A percentile compares a stretch with the other conserved stretches of the same genome.
phyloP scores from a whole-genome alignment of 768 basidiomycete genomes.

The Filobasidium wieringae region DNA sequence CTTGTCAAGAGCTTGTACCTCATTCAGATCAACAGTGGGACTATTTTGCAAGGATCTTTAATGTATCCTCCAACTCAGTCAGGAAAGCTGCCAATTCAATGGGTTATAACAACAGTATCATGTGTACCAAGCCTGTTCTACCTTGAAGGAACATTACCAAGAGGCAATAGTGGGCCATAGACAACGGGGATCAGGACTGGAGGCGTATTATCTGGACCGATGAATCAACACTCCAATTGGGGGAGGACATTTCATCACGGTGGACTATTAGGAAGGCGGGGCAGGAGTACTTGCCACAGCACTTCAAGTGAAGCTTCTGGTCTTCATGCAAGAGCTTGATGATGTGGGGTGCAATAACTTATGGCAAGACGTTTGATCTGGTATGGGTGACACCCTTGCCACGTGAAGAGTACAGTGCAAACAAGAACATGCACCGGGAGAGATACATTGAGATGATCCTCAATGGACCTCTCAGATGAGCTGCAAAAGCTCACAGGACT shows the following conservation, averaged over 20 bases:
- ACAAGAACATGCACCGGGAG: too few relatives aligned
- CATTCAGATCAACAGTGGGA: background rate
- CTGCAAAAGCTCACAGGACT: background rate
- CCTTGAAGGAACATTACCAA: background rate
- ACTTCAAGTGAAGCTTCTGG: background rate
- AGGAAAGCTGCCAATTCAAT: background rate
- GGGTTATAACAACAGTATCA: background rate
- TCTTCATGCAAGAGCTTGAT: background rate
- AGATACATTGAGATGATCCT: background rate
- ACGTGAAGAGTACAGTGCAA: too few relatives aligned
- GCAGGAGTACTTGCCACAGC: background rate
- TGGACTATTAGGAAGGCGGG: background rate
- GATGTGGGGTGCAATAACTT: background rate
- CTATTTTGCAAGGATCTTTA: background rate
- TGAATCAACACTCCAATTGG: background rate
- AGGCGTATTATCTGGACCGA: background rate
- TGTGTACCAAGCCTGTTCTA: background rate
- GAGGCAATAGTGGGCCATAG: background rate
- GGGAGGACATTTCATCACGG: background rate
- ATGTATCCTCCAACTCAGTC: background rate
- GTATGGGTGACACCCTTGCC: too few relatives aligned
- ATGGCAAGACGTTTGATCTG: background rate
- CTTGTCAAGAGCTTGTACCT: background rate
- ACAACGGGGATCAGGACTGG: background rate
- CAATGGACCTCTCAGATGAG: background rate